Evolutionary conservation across 495 filamentous ascomycete genomes (phyloP).

Genomic region (Barbatosphaeria neglecta): DNA sequence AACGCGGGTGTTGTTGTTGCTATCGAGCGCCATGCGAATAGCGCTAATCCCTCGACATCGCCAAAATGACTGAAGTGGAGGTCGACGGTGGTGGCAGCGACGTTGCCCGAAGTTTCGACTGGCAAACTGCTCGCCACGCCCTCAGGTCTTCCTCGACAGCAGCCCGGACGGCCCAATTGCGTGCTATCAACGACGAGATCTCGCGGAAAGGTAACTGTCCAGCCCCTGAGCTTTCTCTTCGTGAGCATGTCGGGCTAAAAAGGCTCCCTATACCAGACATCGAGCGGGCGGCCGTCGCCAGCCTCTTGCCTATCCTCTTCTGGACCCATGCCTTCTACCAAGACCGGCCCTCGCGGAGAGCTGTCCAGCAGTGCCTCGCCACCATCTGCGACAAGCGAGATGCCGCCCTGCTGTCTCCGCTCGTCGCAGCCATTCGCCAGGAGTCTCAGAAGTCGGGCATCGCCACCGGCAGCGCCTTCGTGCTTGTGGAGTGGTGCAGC

Average conservation of each 20-base stretch:
- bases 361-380: slow-evolving; percentile 64
- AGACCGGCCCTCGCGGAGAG: slow-evolving; percentile 72
- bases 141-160: slow-evolving; percentile 40
- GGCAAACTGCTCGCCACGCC: slow-evolving; percentile 19
- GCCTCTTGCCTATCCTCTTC: slow-evolving; percentile 61
- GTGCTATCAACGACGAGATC: slow-evolving; percentile 34
- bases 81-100: slow-evolving; percentile 12
- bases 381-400: slow-evolving; percentile 45
- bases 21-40: slow-evolving; percentile 19
- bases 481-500: slow-evolving; percentile 84
- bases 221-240: neutral
- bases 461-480: slow-evolving; percentile 68
- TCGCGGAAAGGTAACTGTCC: slow-evolving; percentile 28
- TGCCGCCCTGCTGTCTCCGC: slow-evolving; percentile 42
- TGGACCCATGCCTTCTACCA: slow-evolving; percentile 76
- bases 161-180: slow-evolving; percentile 29
- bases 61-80: slow-evolving; percentile 34
- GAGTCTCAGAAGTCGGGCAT: slow-evolving; percentile 67
- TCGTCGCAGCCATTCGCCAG: slow-evolving; percentile 43
- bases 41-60: slow-evolving; percentile 13
- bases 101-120: slow-evolving; percentile 18
- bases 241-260: neutral
- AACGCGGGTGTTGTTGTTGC: slow-evolving; percentile 1
- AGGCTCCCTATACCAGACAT: no score
- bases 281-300: slow-evolving; percentile 19